Evolutionary conservation across 2,329 filamentous ascomycete species (phyloP), one percentile per base, ranked within the genome.

Genomic region (Xylaria sp.): DNA sequence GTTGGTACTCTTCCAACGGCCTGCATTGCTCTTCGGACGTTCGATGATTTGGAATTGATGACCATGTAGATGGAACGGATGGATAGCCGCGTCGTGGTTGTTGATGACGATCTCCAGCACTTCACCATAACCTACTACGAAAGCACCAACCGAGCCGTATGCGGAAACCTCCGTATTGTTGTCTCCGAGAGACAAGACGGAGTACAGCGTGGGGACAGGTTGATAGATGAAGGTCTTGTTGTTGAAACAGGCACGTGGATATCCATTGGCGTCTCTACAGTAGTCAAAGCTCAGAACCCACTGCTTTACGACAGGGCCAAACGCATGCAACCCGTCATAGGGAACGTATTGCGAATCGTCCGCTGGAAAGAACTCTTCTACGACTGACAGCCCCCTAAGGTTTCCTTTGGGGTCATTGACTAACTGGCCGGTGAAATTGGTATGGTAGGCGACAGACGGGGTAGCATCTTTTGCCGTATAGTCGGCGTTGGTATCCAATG

Each of bases 201-300:
- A 89, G 82, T 92, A 94, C 5, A 94, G 80, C 0, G 89, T 87
- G 0, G 91, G 91, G 0, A 93, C 90, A 73, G 88, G 86, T 58
- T 90, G 90, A 7, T 76, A 68, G n/a, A 90, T 84, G 74, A 92
- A 93, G 6, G 89, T 89, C 50, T 88, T 79, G 70, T 87, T 85
- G 78, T 92, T 93, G 77, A 89, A 82, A 73, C 82, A 87, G 11
- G 84, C 83, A 31, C 92, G 90, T 64, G 84, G 85, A 33, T 86
- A 85, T 7, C 87, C 88, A 70, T 92, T 86, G 31, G 78, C 81
- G 49, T 92, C 85, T 29, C 85, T 81, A 75, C 87, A 86, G 80
- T 90, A 90, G 54, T 77, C 73, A 64, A 89, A 84, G 74, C 81
- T 79, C 4, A 92, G 81, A 22, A 82, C 81, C 69, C 92, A 82